These are phyloP conservation scores for Clavispora carvajalis DNA, from an alignment of 805 yeast species.

Conservation along the genomic window DNA sequence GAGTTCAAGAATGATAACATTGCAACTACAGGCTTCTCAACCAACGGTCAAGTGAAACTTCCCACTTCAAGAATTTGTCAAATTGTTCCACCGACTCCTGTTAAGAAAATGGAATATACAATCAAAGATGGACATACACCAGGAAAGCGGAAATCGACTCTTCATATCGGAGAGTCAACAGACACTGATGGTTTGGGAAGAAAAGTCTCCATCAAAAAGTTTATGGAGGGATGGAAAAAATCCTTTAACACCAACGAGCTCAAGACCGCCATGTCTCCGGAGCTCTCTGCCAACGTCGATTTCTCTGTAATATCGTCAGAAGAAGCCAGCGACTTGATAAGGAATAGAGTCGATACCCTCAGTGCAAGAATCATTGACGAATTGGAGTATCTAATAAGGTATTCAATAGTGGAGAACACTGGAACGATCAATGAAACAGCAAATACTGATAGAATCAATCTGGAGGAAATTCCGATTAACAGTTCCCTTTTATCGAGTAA, in stretches of 20 bases:
- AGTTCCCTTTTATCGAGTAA: background rate
- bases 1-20: background rate
- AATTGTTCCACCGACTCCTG: constrained; percentile 65
- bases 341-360: constrained; percentile 51
- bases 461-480: constrained; percentile 1
- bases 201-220: constrained; percentile 31
- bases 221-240: constrained; percentile 40
- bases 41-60: constrained; percentile 46
- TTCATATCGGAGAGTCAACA: background rate
- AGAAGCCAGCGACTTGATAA: constrained; percentile 10
- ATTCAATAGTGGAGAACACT: constrained; percentile 26
- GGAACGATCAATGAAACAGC: constrained; percentile 11
- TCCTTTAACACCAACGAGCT: constrained; percentile 17
- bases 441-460: constrained; percentile 6
- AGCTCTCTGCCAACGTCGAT: constrained; percentile 3
- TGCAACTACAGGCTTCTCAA: constrained; percentile 36
- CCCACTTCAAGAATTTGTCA: constrained; percentile 42
- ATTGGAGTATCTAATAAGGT: constrained; percentile 49
- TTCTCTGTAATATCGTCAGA: background rate
- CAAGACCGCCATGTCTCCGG: constrained; percentile 2
- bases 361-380: constrained; percentile 72
- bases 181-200: constrained; percentile 19
- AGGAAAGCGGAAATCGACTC: background rate
- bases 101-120: constrained; percentile 49
- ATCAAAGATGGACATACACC: constrained; percentile 10